Percentiles rank a stretch among this genome's conserved stretches.
Conservation (phyloP, 208 protist species). For the Phytomonas francai region DNA sequence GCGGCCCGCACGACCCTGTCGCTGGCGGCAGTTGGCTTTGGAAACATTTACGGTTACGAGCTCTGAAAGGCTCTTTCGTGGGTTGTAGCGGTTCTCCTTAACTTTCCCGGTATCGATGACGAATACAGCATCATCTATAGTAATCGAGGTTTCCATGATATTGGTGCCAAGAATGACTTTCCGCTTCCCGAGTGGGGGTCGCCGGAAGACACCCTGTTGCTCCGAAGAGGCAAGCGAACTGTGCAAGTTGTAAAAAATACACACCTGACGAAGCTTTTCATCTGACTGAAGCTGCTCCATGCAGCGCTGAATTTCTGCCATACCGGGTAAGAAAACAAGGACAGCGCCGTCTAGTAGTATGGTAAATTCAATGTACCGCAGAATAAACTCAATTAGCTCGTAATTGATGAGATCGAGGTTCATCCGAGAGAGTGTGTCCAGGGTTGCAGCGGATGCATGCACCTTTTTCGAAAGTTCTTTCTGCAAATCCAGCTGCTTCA, state of each 20-base stretch:
- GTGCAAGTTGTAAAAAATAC: slow-evolving; percentile 90
- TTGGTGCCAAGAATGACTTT: slow-evolving; percentile 96
- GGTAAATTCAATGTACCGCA: slow-evolving; percentile 73
- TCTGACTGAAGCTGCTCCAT: slow-evolving; percentile 80
- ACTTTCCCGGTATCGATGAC: slow-evolving; percentile 96
- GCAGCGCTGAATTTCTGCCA: slow-evolving; percentile 90
- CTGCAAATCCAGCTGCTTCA: slow-evolving; percentile 31
- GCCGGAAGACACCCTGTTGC: slow-evolving; percentile 91
- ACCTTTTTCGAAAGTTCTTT: slow-evolving; percentile 31
- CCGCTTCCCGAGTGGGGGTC: slow-evolving; percentile 73
- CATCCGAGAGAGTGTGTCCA: slow-evolving; percentile 70
- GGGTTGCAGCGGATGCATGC: slow-evolving; percentile 40
- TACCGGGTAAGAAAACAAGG: slow-evolving; percentile 95
- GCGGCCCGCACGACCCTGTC: slow-evolving; percentile 93
- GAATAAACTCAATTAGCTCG: slow-evolving; percentile 89
- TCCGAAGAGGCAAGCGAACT: slow-evolving; percentile 87
- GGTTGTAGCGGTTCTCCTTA: slow-evolving; percentile 93
- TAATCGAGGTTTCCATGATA: slow-evolving; percentile 98
- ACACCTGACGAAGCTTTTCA: slow-evolving; percentile 27
- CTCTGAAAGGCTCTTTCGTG: slow-evolving; percentile 67
- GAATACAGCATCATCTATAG: slow-evolving; percentile 95
- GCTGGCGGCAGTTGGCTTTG: slow-evolving; percentile 92
- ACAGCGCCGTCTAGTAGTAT: slow-evolving; percentile 76
- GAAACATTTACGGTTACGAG: slow-evolving; percentile 90
- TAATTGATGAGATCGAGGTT: slow-evolving; percentile 92